Evolutionary conservation across 2,329 filamentous ascomycete genomes (phyloP).

Genomic region (Penicillium sp.): DNA sequence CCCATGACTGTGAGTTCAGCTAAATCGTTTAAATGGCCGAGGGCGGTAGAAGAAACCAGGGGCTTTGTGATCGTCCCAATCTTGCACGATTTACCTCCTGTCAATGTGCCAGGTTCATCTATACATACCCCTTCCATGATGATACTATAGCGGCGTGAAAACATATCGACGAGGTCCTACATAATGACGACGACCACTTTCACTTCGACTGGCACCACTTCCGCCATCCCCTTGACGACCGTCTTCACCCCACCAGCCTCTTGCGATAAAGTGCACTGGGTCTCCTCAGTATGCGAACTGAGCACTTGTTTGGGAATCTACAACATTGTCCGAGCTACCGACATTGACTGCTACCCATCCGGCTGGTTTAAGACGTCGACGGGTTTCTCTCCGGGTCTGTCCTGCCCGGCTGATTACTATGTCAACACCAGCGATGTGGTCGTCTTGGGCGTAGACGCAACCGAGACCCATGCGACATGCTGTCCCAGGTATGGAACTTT

Average conservation of each 20-base stretch:
- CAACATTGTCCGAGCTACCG: slow-evolving; percentile 7
- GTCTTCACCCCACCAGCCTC: slow-evolving; percentile 4
- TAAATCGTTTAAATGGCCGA: too few relatives aligned
- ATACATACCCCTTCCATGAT: too few relatives aligned
- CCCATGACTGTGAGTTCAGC: too few relatives aligned
- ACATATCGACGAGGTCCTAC: too few relatives aligned
- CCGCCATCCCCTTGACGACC: slow-evolving; percentile 4
- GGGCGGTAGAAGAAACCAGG: too few relatives aligned
- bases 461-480: slow-evolving; percentile 6
- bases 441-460: background rate
- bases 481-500: slow-evolving; percentile 5
- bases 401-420: slow-evolving; percentile 5
- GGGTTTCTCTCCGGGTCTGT: slow-evolving; percentile 5
- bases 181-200: background rate
- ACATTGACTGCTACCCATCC: slow-evolving; percentile 5
- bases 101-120: too few relatives aligned
- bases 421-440: background rate
- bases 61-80: background rate
- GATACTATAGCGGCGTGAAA: too few relatives aligned
- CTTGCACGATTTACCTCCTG: background rate
- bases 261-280: slow-evolving; percentile 1
- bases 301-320: slow-evolving; percentile 4
- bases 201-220: background rate
- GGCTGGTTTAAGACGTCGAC: slow-evolving; percentile 4
- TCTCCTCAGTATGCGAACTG: slow-evolving; percentile 5